Evolutionary conservation across 1,284 basidiomycete genomes (phyloP).

Genomic region (Apiotrichum domesticum): DNA sequence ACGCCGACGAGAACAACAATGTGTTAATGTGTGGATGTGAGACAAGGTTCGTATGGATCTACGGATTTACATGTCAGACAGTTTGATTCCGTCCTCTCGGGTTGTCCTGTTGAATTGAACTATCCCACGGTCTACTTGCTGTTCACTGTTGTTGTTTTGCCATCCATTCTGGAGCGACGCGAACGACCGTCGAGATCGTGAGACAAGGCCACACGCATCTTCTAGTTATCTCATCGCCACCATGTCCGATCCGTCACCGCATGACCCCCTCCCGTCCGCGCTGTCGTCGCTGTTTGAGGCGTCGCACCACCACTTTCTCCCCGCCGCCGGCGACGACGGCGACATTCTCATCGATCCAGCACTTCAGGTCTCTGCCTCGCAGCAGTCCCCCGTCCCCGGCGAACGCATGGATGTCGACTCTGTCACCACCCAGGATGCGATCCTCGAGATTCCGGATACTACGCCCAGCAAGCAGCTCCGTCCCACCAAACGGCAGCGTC

Average conservation of each 20-base stretch:
- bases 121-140: too few species aligned
- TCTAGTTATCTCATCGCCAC: background rate
- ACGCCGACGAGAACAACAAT: too few species aligned
- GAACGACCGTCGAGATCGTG: too few species aligned
- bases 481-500: background rate
- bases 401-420: background rate
- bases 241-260: conserved; percentile 11
- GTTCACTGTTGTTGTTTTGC: too few species aligned
- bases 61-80: too few species aligned
- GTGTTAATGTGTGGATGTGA: too few species aligned
- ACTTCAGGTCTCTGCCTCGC: background rate
- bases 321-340: background rate
- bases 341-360: conserved; percentile 11
- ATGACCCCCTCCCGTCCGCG: conserved; percentile 11
- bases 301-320: conserved; percentile 14
- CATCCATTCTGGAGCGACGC: too few species aligned
- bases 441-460: background rate
- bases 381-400: background rate
- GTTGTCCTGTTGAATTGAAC: too few species aligned
- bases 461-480: background rate
- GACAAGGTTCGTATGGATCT: too few species aligned
- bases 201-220: too few species aligned
- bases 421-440: background rate
- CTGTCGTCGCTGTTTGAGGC: conserved; percentile 12
- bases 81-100: too few species aligned